These are phyloP conservation scores for Ophiostoma perfectum DNA, from an alignment of 2,329 filamentous ascomycete genomes.

Conservation along the genomic window DNA sequence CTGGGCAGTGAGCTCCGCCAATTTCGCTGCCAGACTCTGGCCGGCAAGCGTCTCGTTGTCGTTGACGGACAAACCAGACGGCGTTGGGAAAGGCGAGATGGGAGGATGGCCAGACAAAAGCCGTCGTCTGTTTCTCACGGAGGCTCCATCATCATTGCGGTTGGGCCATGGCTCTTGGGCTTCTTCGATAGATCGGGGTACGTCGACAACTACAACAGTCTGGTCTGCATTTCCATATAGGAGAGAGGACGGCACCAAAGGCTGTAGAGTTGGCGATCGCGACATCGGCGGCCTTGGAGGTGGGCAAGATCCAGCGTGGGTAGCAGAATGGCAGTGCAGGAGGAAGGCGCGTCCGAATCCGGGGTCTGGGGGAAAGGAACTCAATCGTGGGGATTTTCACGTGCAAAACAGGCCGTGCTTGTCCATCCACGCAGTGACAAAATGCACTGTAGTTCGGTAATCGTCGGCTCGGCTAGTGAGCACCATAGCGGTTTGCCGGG, in stretches of 20 bases:
- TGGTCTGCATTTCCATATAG: slow-evolving; percentile 49
- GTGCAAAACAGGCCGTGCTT: neutral
- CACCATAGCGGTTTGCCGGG: slow-evolving; percentile 5
- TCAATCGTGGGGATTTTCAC: slow-evolving; percentile 13
- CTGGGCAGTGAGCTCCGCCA: slow-evolving; percentile 50
- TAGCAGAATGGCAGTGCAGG: neutral
- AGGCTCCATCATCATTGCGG: neutral
- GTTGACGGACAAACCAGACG: slow-evolving; percentile 28
- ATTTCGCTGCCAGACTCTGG: slow-evolving; percentile 41
- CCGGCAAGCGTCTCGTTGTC: slow-evolving; percentile 21
- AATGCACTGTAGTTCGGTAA: slow-evolving; percentile 19
- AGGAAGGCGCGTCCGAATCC: slow-evolving; percentile 13
- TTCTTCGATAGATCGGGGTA: slow-evolving; percentile 63
- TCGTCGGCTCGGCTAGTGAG: slow-evolving; percentile 22
- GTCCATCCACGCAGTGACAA: slow-evolving; percentile 16
- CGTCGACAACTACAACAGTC: slow-evolving; percentile 58
- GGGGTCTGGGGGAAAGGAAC: slow-evolving; percentile 14
- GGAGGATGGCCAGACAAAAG: slow-evolving; percentile 44
- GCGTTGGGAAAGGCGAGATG: slow-evolving; percentile 45
- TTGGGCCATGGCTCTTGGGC: slow-evolving; percentile 47
- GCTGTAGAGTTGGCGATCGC: slow-evolving; percentile 11
- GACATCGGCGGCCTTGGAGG: neutral
- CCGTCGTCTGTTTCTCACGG: slow-evolving; percentile 29
- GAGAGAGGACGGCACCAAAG: slow-evolving; percentile 35
- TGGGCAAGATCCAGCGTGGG: neutral